phyloP scores from a whole-genome alignment of 768 basidiomycete species.

The Suillus plorans region DNA sequence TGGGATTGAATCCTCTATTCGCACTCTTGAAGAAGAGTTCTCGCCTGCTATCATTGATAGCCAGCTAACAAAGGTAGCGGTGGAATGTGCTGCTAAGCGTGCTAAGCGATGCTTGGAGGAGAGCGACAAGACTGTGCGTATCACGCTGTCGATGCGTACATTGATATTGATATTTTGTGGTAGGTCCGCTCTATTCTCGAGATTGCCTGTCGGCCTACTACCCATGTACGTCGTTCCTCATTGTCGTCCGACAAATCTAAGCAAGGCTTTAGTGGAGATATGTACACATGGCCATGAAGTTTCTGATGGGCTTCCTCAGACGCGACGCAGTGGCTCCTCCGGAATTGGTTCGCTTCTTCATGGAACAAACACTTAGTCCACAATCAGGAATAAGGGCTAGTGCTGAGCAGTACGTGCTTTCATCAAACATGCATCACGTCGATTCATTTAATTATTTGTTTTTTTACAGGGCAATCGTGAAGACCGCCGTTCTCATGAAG shows the following conservation, averaged over 20 bases:
- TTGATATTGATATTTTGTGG: slow-evolving; percentile 7
- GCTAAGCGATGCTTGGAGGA: slow-evolving; percentile 43
- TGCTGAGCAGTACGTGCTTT: slow-evolving; percentile 55
- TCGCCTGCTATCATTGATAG: slow-evolving; percentile 41
- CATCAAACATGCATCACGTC: not conserved
- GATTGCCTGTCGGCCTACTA: slow-evolving; percentile 58
- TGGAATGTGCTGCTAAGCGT: slow-evolving; percentile 42
- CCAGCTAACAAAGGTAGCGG: slow-evolving; percentile 43
- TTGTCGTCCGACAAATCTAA: slow-evolving; percentile 10
- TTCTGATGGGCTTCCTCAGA: slow-evolving; percentile 60
- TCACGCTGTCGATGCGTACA: not conserved
- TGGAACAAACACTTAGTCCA: slow-evolving; percentile 64
- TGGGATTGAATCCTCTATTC: slow-evolving; percentile 47
- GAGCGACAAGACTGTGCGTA: slow-evolving; percentile 50
- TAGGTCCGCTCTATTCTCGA: slow-evolving; percentile 63
- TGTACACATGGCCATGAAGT: slow-evolving; percentile 65
- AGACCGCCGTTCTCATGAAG: slow-evolving; percentile 68
- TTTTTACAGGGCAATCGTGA: slow-evolving; percentile 57
- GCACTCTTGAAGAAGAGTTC: slow-evolving; percentile 52
- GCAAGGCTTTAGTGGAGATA: slow-evolving; percentile 68
- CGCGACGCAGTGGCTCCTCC: slow-evolving; percentile 57
- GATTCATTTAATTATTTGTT: not conserved
- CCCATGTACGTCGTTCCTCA: slow-evolving; percentile 58
- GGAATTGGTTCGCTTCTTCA: slow-evolving; percentile 59
- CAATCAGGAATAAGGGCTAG: slow-evolving; percentile 66